Base-by-base conservation (phyloP, 2,329 filamentous ascomycete species). In the Fusarium subtropicale region DNA sequence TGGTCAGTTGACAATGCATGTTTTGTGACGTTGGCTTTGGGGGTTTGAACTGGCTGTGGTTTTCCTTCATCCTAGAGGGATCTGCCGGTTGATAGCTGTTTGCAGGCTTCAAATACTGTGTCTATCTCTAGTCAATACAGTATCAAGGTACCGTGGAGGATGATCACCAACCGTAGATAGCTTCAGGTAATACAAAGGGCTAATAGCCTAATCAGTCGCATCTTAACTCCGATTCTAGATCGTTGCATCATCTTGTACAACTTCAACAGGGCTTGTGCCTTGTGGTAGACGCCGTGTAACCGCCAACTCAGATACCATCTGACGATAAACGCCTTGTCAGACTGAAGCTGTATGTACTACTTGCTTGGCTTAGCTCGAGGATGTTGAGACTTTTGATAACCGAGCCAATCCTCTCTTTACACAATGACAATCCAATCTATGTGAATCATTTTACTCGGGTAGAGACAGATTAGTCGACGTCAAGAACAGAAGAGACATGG, bases 221-320 rank as follows among this genome's bases (percentile, higher is more conserved):
- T 54, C 46, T 52, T 28, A 36, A 31, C n/a, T 34, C 64, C 39
- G 31, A 34, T 59, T 55, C 30, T 47, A 38, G 63, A 31, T 51
- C n/a, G 54, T 51, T 68, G 63, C 67, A 64, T 59, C 63, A 69
- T 69, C 67, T 69, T 69, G 67, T 71, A 45, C 51, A 13, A 48
- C 63, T 5, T 47, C 38, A n/a, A 46, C 50, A 69, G 52, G 67
- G 67, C 67, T 69, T 68, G 38, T 44, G 44, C 20, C 26, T 50
- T 33, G 33, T 10, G 51, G 44, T 34, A 26, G 55, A 51, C 31
- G 50, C 16, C 15, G 63, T 68, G 63, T 42, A 55, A 68, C 63
- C 52, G 64, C 64, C 67, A 68, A 63, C 63, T 57, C 64, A 66
- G 63, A 60, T 45, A 48, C 38, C 51, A 55, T 63, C 31, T 36